Base-by-base conservation (phyloP, 2,329 filamentous ascomycete species). In the Aspergillus candidus region DNA sequence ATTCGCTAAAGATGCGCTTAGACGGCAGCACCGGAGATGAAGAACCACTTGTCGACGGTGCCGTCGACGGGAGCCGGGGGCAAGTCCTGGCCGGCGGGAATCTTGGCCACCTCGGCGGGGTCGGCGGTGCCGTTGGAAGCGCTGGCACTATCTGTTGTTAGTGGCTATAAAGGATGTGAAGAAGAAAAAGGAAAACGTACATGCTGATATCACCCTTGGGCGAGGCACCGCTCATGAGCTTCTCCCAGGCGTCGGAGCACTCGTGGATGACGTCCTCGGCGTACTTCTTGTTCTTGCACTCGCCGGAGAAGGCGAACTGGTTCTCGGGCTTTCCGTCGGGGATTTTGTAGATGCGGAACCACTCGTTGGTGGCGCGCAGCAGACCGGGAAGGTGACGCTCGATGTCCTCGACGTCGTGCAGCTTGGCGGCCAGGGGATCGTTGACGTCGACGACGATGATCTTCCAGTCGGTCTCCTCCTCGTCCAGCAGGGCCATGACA, bases 291-390 rank as follows among this genome's bases (percentile, higher is more conserved):
- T 98, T 98, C 86, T 98, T 98, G 87, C 91, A 97, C 80, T 98
- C 93, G 77, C 93, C 93, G 48, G 90, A 96, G 79, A 98, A 98
- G 64, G 93, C 93, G 68, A 98, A 98, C 78, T 97, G 93, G 83
- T 98, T 98, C 86, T 98, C 93, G 63, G 91, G 90, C 89, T 98
- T 98, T 79, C 93, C 93, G 69, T 98, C 93, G 68, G 93, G 93
- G 74, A 98, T 98, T 82, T 98, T 98, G 86, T 98, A 98, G 82
- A 98, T 98, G 72, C 93, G 89, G 89, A 98, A 98, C 93, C 93
- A 98, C 79, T 98, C 93, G 69, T 98, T 98, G 68, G 91, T 97
- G 67, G 93, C 93, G 59, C 93, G 86, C 70, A 98, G 81, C 48
- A 98, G 88, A 61, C 93, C 93, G 49, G 93, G 93, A 47, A 98